Percentiles rank a stretch among this genome's conserved stretches.
Conservation (phyloP, 768 basidiomycete genomes). For the Lanmaoa pseudosensibilis region DNA sequence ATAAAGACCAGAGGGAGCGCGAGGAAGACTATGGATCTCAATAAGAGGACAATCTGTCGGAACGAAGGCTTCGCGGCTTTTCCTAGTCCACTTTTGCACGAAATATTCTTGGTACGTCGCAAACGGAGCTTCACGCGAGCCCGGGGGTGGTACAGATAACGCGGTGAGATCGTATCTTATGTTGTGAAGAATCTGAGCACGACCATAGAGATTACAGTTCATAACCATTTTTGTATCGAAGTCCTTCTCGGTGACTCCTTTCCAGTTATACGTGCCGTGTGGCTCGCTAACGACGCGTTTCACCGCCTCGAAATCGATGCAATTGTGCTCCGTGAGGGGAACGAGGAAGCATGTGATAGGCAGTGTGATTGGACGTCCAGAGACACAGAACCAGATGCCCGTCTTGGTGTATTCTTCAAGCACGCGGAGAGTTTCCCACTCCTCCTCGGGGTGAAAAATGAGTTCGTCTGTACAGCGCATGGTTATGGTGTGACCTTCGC, state of each 20-base stretch:
- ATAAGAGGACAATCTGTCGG: slow-evolving; percentile 60
- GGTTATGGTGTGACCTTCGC: slow-evolving; percentile 31
- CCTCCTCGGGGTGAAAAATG: slow-evolving; percentile 49
- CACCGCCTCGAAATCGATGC: slow-evolving; percentile 62
- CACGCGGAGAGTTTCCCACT: slow-evolving; percentile 44
- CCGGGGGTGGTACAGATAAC: slow-evolving; percentile 52
- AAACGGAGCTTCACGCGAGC: slow-evolving; percentile 47
- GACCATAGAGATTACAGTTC: slow-evolving; percentile 55
- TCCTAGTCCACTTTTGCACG: slow-evolving; percentile 52
- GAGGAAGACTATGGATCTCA: slow-evolving; percentile 49
- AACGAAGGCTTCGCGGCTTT: slow-evolving; percentile 42
- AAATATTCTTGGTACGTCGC: slow-evolving; percentile 64
- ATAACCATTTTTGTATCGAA: slow-evolving; percentile 53
- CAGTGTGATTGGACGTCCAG: slow-evolving; percentile 51
- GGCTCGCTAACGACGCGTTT: slow-evolving; percentile 48
- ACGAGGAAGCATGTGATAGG: slow-evolving; percentile 64
- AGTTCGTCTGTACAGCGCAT: slow-evolving; percentile 49
- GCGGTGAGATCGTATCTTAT: slow-evolving; percentile 70
- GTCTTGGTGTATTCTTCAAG: slow-evolving; percentile 68
- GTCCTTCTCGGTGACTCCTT: slow-evolving; percentile 45
- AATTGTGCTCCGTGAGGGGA: slow-evolving; percentile 51
- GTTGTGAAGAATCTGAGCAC: slow-evolving; percentile 52
- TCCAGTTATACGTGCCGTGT: slow-evolving; percentile 57
- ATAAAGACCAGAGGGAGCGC: slow-evolving; percentile 44
- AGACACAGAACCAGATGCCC: slow-evolving; percentile 63